phyloP scores from a whole-genome alignment of 257 asterid genomes.

The Marsdenia floribunda region DNA sequence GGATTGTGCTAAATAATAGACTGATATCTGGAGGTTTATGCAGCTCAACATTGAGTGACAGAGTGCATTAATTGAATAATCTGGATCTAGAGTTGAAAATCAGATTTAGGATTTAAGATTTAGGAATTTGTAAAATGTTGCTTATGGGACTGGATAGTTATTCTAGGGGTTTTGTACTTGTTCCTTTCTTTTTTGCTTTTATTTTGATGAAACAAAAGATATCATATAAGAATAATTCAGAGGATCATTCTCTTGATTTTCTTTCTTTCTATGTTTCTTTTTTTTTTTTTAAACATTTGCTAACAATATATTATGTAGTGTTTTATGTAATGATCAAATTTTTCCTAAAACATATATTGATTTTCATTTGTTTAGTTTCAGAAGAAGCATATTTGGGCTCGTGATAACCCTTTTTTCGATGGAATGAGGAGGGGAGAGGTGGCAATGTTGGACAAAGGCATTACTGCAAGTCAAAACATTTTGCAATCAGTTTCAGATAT shows the following conservation, averaged over 20 bases:
- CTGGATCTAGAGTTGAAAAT: background rate
- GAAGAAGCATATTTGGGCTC: slow-evolving; percentile 1
- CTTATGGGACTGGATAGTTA: background rate
- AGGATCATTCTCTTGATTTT: background rate
- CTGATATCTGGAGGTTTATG: background rate
- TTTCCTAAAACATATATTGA: background rate
- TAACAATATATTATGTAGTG: background rate
- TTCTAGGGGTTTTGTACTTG: background rate
- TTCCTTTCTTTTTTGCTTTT: background rate
- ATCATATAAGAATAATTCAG: background rate
- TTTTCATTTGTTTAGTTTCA: background rate
- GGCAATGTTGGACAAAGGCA: slow-evolving; percentile 25
- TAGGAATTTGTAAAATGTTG: background rate
- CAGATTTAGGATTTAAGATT: background rate
- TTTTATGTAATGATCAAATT: background rate
- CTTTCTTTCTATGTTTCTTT: background rate
- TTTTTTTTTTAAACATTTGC: background rate
- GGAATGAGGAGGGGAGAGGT: slow-evolving; percentile 4
- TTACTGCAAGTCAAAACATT: slow-evolving; percentile 20
- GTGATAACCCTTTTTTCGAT: slow-evolving; percentile 6
- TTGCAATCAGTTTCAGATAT: slow-evolving; percentile 49
- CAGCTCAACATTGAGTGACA: background rate
- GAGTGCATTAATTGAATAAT: background rate
- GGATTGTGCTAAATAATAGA: background rate
- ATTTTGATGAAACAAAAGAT: background rate